Evolutionary conservation across 2,329 filamentous ascomycete genomes (phyloP), one percentile per base, ranked within the genome.

Genomic region (Cadophora sp.): DNA sequence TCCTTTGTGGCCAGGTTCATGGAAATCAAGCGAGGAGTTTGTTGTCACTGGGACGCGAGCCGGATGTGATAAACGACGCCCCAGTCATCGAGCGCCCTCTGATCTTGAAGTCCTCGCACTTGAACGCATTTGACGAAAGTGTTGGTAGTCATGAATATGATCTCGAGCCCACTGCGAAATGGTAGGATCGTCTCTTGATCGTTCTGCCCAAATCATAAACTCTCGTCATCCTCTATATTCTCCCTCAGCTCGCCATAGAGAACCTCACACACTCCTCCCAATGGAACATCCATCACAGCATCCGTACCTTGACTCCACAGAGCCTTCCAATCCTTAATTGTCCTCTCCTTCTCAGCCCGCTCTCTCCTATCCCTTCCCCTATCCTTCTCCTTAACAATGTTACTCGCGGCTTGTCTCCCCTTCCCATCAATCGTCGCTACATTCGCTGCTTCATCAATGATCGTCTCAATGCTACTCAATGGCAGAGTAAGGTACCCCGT

Each of bases 261-360:
- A 40, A 99, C 89, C 82, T 99, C 94, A 77, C 95, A 98, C 1
- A 98, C 95, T 0, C 95, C 96, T 11, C 94, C 94, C 72, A 98
- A 87, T 8, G 96, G 96, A 60, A 99, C 91, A 81, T 99, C 96
- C 92, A 99, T 92, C 8, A 98, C 96, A 1, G 94, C 96, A 83
- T 99, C 96, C 0, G 96, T 99, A 22, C 96, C 94, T 74, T 92
- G 90, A 76, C 89, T 94, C 96, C 96, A 99, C 22, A 97, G 85
- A 68, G 37, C 86, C 76, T 86, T 89, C 95, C 96, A 98, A 76
- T 93, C 87, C 72, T 72, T 70, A 2, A 75, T 65, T 29, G 40
- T 62, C 53, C 56, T 62, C 48, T 72, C 43, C 40, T 60, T 68
- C 48, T 66, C 62, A 12, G 24, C 22, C 24, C 64, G 46, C 22